Base-by-base conservation (phyloP, 2,329 filamentous ascomycete genomes). In the Diaporthe australafricana region DNA sequence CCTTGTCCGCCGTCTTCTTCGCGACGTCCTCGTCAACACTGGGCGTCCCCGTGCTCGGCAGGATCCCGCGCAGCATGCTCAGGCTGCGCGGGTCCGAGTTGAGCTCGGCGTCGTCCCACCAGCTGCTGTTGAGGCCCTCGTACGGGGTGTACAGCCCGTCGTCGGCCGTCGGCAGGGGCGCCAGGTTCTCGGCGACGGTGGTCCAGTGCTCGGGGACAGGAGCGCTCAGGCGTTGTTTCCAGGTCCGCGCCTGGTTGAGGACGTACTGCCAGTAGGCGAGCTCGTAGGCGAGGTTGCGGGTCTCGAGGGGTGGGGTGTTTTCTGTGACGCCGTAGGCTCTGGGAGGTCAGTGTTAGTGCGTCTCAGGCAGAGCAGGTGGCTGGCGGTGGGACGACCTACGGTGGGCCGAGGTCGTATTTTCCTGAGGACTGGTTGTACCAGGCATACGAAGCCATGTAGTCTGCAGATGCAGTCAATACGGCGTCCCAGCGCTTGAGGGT, bases 201-300 rank as follows among this genome's bases (percentile, higher is more conserved):
- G 76, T 81, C 85, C 85, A 88, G 16, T 74, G 73, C 2, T 75
- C 60, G 0, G 85, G 85, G 0, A 84, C 74, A 0, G 79, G 50
- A 32, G 83, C 80, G 25, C 78, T 77, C 56, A 84, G 82, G 3
- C 84, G 78, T 17, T 75, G 52, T 71, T 84, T 84, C 86, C 86
- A 88, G 25, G 78, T 73, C 2, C 77, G 76, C 0, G 85, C 86
- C 7, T 85, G 77, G 20, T 81, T 77, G n/a, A 88, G 81, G 16
- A 85, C 85, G 70, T 87, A 87, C 12, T 83, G 81, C 85, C 85
- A 88, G 73, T 87, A 87, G 5, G 85, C 82, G 38, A 81, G 78
- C 76, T 88, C 86, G 70, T 87, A 88, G 0, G 84, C 83, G 6
- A 86, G 82, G 67, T 87, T 88, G 5, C 83, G 74, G 2, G 85